Evolutionary conservation across 1,284 basidiomycete species (phyloP), one percentile per base, ranked within the genome.

Genomic region (Leccinum ponderosum): DNA sequence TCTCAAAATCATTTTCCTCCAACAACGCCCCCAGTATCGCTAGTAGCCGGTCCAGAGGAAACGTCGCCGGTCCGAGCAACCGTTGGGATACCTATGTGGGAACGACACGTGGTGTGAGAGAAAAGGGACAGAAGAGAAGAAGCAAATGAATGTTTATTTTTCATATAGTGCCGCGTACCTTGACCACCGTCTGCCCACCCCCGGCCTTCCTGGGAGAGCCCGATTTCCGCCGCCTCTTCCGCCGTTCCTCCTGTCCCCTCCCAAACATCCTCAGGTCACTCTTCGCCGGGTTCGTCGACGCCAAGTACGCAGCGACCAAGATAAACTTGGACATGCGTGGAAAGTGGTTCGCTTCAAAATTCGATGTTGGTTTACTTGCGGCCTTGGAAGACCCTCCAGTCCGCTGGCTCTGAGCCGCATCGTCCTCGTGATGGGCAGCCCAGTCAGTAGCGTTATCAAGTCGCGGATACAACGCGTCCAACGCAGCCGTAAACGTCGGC

Each of bases 261-360:
- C 33, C 33, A 14, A 35, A 35, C 12, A 95, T 89, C 31, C 90
- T 80, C 64, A 93, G 59, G 73, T 97, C 95, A 6, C 87, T 87
- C 68, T 88, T 90, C 0, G 87, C 75, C 0, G 95, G 94, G 72
- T 97, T 97, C 61, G 90, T 93, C 52, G 91, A 93, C 2, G 94
- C 94, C 35, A 96, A 77, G 72, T 90, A 97, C 0, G 90, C 85
- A 0, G 94, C 91, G 7, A 97, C 75, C 11, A 97, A 77, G 17
- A 97, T 80, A 68, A 89, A 95, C 65, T 90, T 90, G 12, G 86
- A 86, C 74, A 90, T 80, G 0, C 81, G 75, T 2, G 87, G 82
- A 22, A 91, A 75, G 52, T 71, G 62, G 9, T 68, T 64, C 9
- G 62, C 56, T 39, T 39, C 62, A 50, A 64, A 50, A 14, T n/a